Base-by-base conservation (phyloP, 2,329 filamentous ascomycete species). In the Juglanconis oblonga region DNA sequence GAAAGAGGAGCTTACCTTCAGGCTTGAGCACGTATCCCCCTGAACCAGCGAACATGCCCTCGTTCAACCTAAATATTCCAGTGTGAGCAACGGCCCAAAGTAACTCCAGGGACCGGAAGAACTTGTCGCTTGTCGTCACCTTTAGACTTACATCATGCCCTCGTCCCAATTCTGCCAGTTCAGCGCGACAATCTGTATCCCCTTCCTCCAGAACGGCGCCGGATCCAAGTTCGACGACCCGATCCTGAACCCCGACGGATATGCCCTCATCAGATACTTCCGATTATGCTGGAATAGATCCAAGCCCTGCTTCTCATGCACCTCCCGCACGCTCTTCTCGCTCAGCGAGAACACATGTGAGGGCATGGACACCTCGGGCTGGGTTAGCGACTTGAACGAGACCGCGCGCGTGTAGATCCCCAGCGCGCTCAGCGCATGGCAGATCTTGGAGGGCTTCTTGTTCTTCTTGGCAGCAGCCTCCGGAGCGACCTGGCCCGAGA, bases 91-190 rank as follows among this genome's bases (percentile, higher is more conserved):
- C n/a, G 7, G 17, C 17, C 17, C 17, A 24, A 24, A 24, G 17
- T 24, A 13, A 5, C 14, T 45, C 44, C 9, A 6, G 6, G 9
- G 4, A 42, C n/a, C 6, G 1, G 17, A 24, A 24, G 17, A 5
- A 45, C 17, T 29, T 5, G 44, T 45, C 8, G 7, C 7, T 3
- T 17, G 5, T 3, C 3, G 5, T 24, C 3, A 3, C 7, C 13
- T 17, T 4, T 4, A 17, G 24, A 62, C 61, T 57, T 40, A 62
- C 94, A 97, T 97, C 88, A 96, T 96, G 36, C 91, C 92, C 67
- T 91, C 89, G 69, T 97, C 92, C 73, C 90, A 87, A 63, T 87
- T 88, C 74, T 98, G 93, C 91, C 93, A 98, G 75, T 97, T 97
- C 62, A 98, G 79, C 0, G 93, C 93, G 1, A 96, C 92, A 67